phyloP scores from a whole-genome alignment of 257 asterid genomes.

The Ophiorrhiza pumila region DNA sequence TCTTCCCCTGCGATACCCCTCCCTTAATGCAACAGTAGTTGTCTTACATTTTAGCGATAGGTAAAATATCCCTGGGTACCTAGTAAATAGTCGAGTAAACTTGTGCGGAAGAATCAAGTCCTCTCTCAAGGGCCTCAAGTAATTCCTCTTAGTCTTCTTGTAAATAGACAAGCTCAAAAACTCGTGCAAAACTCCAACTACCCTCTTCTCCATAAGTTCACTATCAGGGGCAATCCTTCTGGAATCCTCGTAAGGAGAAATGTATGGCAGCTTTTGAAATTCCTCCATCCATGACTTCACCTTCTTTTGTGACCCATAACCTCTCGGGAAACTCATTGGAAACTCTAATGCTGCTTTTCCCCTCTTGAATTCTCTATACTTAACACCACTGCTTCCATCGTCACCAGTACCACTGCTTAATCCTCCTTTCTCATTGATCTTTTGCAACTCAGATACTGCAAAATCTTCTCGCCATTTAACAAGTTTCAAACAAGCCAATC shows the following conservation, averaged over 20 bases:
- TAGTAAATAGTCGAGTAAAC: constrained; percentile 82
- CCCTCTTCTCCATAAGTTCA: constrained; percentile 96
- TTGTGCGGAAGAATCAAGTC: constrained; percentile 80
- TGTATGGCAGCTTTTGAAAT: constrained; percentile 87
- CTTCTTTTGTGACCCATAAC: constrained; percentile 89
- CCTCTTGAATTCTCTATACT: constrained; percentile 64
- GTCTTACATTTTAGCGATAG: constrained; percentile 88
- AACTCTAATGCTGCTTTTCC: constrained; percentile 78
- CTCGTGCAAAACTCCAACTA: constrained; percentile 88
- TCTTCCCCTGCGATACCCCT: constrained; percentile 75
- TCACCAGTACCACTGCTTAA: constrained; percentile 17
- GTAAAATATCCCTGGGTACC: constrained; percentile 93
- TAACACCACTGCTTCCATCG: constrained; percentile 13
- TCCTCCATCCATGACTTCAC: constrained; percentile 97
- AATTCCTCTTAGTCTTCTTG: constrained; percentile 90
- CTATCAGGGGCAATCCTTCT: constrained; percentile 72
- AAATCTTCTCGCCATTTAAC: constrained; percentile 63
- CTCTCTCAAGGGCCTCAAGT: constrained; percentile 81
- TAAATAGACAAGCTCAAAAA: constrained; percentile 63
- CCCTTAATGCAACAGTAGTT: constrained; percentile 78
- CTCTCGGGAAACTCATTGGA: constrained; percentile 93
- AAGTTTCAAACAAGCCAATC: constrained; percentile 66
- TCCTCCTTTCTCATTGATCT: constrained; percentile 51
- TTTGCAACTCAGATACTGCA: constrained; percentile 70
- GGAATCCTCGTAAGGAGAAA: constrained; percentile 88